These are phyloP conservation scores for Trichothecium roseum DNA, from an alignment of 2,329 filamentous ascomycete species.

Conservation along the genomic window DNA sequence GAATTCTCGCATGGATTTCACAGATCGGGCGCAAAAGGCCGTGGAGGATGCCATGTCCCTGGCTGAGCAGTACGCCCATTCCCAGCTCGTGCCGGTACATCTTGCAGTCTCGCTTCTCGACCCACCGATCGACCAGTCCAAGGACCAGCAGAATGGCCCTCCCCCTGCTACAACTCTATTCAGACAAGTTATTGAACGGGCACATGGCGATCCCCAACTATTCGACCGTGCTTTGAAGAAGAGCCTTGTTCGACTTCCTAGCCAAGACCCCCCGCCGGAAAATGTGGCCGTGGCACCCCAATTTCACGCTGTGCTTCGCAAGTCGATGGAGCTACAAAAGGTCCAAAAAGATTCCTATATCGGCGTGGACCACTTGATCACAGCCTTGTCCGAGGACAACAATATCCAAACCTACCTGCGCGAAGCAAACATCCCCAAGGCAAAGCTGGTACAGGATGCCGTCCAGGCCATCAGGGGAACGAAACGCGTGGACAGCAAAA, in stretches of 20 bases:
- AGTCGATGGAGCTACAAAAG: conserved; percentile 83
- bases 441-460: conserved; percentile 84
- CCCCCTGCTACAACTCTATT: conserved; percentile 66
- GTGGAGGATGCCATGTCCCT: conserved; percentile 80
- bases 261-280: conserved; percentile 90
- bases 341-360: conserved; percentile 96
- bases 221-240: conserved; percentile 90
- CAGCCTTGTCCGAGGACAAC: conserved; percentile 69
- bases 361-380: conserved; percentile 89
- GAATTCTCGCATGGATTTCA: conserved; percentile 80
- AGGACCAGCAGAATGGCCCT: conserved; percentile 71
- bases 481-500: conserved; percentile 89
- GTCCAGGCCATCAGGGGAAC: conserved; percentile 87
- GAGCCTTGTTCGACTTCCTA: conserved; percentile 77
- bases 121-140: conserved; percentile 63
- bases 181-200: conserved; percentile 86
- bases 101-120: conserved; percentile 76
- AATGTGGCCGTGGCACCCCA: conserved; percentile 71
- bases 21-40: conserved; percentile 83
- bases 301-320: conserved; percentile 72
- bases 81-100: conserved; percentile 83
- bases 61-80: conserved; percentile 82
- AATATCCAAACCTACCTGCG: conserved; percentile 63
- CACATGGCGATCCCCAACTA: conserved; percentile 82
- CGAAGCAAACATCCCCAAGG: conserved; percentile 84